Evolutionary conservation across 495 filamentous ascomycete genomes (phyloP), one percentile per base, ranked within the genome.

Genomic region (Lentithecium fluviatile): DNA sequence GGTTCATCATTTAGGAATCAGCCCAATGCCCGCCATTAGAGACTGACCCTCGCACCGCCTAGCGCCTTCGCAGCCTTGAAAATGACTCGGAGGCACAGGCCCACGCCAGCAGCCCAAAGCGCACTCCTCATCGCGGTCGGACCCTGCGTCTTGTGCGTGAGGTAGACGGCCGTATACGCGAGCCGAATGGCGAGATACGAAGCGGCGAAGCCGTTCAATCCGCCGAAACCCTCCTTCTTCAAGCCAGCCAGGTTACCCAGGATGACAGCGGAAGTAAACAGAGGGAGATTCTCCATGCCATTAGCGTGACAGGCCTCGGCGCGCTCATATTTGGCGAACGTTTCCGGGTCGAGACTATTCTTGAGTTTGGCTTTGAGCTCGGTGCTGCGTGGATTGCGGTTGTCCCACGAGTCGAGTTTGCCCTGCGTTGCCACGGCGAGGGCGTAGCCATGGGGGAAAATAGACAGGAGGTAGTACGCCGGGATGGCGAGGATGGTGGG

Each of bases 261-360:
- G 17, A 77, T 60, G 25, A 79, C 71, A 15, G 75, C 71, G 2
- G 71, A 58, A 2, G 68, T 68, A 45, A 79, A 76, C 17, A 78
- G 60, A 20, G 72, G 71, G 21, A 78, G 51, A 29, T 76, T 78
- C 62, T 80, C 76, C 53, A 77, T 69, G 8, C 69, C 69, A 60
- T 80, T 79, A 8, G 50, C 49, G 52, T 79, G 76, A n/a, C 75
- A 77, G 11, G 67, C 61, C 56, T 73, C 71, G 21, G 70, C 67
- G 36, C 77, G 75, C 64, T 78, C 76, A 12, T 63, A 77, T 25
- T 19, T 47, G 4, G 64, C 66, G 55, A 64, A 75, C 20, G 56
- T 63, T 1, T 64, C 64, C 19, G 67, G 47, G 19, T 66, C 56
- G 8, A 73, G 60, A 20, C 48, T 42, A 6, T 73, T 64, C 36